Evolutionary conservation across 2,329 filamentous ascomycete species (phyloP).

Genomic region (Verruconis gallopava): DNA sequence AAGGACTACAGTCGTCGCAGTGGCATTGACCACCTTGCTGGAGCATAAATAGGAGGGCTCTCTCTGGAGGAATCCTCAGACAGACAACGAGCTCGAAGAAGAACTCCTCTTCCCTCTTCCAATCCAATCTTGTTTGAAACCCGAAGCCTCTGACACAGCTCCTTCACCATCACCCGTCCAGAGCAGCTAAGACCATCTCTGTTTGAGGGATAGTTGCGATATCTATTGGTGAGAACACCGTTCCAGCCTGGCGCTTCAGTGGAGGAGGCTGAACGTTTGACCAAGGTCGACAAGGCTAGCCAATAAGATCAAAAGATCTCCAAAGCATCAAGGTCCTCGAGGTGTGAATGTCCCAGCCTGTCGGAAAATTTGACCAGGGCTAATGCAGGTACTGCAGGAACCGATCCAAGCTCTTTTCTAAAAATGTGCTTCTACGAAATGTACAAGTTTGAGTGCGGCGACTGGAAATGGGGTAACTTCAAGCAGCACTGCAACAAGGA

Average conservation of each 20-base stretch:
- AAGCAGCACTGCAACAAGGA: constrained; percentile 86
- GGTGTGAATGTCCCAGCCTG: constrained; percentile 16
- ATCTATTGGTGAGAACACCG: constrained; percentile 8
- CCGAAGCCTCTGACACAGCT: background rate
- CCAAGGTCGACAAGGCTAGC: constrained; percentile 6
- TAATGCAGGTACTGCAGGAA: constrained; percentile 20
- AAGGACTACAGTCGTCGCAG: constrained; percentile 15
- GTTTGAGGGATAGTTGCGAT: no score
- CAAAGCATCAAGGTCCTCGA: constrained; percentile 13
- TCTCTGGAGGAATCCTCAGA: constrained; percentile 11
- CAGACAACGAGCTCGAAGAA: constrained; percentile 5
- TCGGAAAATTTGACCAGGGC: constrained; percentile 9
- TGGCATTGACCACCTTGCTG: constrained; percentile 16
- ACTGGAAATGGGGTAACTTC: constrained; percentile 93
- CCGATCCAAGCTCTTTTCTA: constrained; percentile 21
- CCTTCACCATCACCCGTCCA: constrained; percentile 5
- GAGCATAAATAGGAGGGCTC: constrained; percentile 29
- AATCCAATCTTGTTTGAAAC: constrained; percentile 2
- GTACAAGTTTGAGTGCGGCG: constrained; percentile 71
- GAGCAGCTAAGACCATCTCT: no score
- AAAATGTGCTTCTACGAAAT: constrained; percentile 94
- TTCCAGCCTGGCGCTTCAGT: constrained; percentile 1
- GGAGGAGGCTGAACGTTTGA: constrained; percentile 10
- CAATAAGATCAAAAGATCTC: constrained; percentile 8
- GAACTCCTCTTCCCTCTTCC: constrained; percentile 5